These are phyloP conservation scores for Colletotrichum eleusines DNA, from an alignment of 2,329 filamentous ascomycete genomes.

Conservation along the genomic window DNA sequence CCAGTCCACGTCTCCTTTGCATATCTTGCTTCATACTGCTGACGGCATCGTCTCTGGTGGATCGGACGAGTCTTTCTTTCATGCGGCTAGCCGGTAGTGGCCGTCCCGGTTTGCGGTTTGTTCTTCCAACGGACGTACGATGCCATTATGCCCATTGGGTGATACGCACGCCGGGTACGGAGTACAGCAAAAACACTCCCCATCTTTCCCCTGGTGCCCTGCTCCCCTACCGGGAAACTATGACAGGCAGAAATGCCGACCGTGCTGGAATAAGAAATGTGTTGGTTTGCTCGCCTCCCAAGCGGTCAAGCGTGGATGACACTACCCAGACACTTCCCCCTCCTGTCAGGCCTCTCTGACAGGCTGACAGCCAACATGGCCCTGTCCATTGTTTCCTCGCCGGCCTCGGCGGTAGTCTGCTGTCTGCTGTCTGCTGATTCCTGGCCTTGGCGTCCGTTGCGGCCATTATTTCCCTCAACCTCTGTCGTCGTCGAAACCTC, in stretches of 20 bases:
- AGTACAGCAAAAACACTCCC: neutral
- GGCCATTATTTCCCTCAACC: neutral
- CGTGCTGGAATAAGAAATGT: constrained; percentile 17
- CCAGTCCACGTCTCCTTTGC: neutral
- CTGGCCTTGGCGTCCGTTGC: neutral
- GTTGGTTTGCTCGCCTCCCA: constrained; percentile 15
- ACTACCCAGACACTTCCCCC: neutral
- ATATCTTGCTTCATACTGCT: constrained; percentile 1
- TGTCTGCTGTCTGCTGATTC: neutral
- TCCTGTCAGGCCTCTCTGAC: neutral
- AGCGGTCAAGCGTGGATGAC: neutral
- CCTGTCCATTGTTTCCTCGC: neutral
- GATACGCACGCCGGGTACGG: neutral
- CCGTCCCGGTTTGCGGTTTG: constrained; percentile 1
- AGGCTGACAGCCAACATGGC: neutral
- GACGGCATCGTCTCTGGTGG: neutral
- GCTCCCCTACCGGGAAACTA: neutral
- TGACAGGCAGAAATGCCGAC: constrained; percentile 15
- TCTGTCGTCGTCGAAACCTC: neutral
- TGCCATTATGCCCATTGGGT: neutral
- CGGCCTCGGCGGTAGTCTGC: neutral
- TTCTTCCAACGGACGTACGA: neutral
- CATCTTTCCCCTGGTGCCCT: neutral
- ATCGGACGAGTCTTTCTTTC: neutral
- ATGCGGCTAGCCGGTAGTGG: constrained; percentile 13